Percentiles rank a stretch among this genome's conserved stretches.
Evolutionary conservation across 1,139 yeast species (phyloP).

Genomic region (Pichia sp.): DNA sequence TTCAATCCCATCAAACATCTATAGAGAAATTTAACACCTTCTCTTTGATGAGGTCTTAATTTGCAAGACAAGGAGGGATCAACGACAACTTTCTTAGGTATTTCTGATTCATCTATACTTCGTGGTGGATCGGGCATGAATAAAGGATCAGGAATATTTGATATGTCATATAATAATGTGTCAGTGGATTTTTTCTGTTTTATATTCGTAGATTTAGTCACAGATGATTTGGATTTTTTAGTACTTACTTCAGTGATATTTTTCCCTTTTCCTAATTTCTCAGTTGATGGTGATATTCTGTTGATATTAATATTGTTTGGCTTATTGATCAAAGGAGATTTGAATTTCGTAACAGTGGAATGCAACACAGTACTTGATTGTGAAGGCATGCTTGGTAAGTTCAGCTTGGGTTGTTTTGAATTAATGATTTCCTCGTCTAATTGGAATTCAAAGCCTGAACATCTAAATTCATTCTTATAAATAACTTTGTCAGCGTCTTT

Average conservation of each 20-base stretch:
- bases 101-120: constrained; percentile 11
- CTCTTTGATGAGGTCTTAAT: constrained; percentile 78
- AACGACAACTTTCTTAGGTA: constrained; percentile 42
- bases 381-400: background rate
- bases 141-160: constrained; percentile 33
- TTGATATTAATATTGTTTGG: background rate
- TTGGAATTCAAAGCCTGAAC: constrained; percentile 52
- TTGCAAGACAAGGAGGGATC: constrained; percentile 56
- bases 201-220: too few species aligned
- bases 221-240: too few species aligned
- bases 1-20: constrained; percentile 72
- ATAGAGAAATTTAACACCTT: constrained; percentile 75
- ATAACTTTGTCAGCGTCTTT: constrained; percentile 25
- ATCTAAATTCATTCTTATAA: constrained; percentile 38
- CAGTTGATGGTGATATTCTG: too few species aligned
- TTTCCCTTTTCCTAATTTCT: too few species aligned
- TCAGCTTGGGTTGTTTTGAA: constrained; percentile 9
- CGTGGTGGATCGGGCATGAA: constrained; percentile 36
- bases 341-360: constrained; percentile 2
- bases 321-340: constrained; percentile 4
- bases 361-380: background rate
- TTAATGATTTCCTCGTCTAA: constrained; percentile 32
- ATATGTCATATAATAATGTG: constrained; percentile 12
- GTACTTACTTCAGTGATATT: too few species aligned
- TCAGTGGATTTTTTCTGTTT: background rate